Percentiles rank a stretch among this genome's conserved stretches.
phyloP scores from a whole-genome alignment of 345 rosid species.

The Eucalyptus pauciflora region DNA sequence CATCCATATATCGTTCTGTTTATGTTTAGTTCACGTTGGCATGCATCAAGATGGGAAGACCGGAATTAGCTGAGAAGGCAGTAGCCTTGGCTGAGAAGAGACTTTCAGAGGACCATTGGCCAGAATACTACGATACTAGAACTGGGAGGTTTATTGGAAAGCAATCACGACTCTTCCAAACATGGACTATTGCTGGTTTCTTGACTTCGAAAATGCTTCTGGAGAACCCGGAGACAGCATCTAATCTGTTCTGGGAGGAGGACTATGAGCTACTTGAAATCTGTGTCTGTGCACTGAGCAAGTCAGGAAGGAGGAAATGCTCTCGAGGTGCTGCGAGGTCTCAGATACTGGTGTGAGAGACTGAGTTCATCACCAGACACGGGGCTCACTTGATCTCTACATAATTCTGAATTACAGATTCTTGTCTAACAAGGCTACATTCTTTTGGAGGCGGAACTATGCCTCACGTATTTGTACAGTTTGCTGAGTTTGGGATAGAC shows the following conservation, averaged over 20 bases:
- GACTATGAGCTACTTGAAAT: constrained; percentile 85
- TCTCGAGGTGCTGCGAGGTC: constrained; percentile 86
- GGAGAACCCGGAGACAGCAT: constrained; percentile 78
- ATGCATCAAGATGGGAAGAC: constrained; percentile 86
- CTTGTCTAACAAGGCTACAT: neutral
- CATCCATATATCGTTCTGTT: neutral
- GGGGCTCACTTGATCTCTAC: neutral
- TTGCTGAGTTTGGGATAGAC: neutral
- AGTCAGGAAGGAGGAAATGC: constrained; percentile 76
- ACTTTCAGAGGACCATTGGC: constrained; percentile 72
- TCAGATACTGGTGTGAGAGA: constrained; percentile 62
- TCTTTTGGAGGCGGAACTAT: neutral
- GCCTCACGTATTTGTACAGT: neutral
- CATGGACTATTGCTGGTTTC: constrained; percentile 94
- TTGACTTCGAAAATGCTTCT: constrained; percentile 68
- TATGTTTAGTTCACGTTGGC: constrained; percentile 76
- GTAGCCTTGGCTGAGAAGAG: constrained; percentile 71
- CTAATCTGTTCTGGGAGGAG: constrained; percentile 80
- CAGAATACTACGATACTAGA: constrained; percentile 87
- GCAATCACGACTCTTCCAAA: constrained; percentile 76
- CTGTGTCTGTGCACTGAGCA: constrained; percentile 81
- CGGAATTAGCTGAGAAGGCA: constrained; percentile 76
- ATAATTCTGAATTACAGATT: neutral
- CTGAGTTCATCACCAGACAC: neutral
- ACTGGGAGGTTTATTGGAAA: constrained; percentile 87